Base-by-base conservation (phyloP, 1,284 basidiomycete genomes). In the Ganoderma lucidum region DNA sequence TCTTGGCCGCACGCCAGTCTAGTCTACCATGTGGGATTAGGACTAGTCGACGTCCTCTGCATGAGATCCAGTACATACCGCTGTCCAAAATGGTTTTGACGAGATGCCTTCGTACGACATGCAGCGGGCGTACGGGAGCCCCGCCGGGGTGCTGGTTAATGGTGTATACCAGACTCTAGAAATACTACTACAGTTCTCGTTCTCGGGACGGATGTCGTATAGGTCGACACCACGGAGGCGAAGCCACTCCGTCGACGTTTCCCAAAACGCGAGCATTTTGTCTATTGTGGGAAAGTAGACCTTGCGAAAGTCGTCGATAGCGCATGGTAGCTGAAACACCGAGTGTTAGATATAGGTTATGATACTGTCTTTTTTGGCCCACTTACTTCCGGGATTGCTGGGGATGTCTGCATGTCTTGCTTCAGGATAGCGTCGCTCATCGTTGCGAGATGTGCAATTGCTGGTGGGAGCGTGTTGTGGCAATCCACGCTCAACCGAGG, bases 1-100 rank as follows among this genome's bases (percentile, higher is more conserved):
- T 67, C 62, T 19, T 58, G 66, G 3, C 14, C 64, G 42, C 37
- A 41, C 8, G 37, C 53, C 0, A 64, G 6, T 28, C 41, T 53
- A 1, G n/a, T 44, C 63, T 64, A n/a, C n/a, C n/a, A n/a, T n/a
- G n/a, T n/a, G n/a, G 10, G 37, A 6, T 37, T 37, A 37, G 41
- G 1, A 42, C 14, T 3, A 42, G 41, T 42, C 10, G 14, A 14
- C 14, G 10, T 15, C 14, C 41, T 1, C 41, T 14, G 1, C 41
- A 42, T 14, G 12, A 42, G 14, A 42, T 42, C 41, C 14, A 42
- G 10, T 15, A 42, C 41, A 42, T 14, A 42, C 41, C 41, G 12
- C 14, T 42, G 41, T 42, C 12, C 10, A 14, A 42, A 42, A 42
- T 14, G 41, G 15, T 15, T 14, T 42, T 0, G 41, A 3, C 3